phyloP scores from a whole-genome alignment of 495 filamentous ascomycete species.

The Hypoxylon cercidicola region DNA sequence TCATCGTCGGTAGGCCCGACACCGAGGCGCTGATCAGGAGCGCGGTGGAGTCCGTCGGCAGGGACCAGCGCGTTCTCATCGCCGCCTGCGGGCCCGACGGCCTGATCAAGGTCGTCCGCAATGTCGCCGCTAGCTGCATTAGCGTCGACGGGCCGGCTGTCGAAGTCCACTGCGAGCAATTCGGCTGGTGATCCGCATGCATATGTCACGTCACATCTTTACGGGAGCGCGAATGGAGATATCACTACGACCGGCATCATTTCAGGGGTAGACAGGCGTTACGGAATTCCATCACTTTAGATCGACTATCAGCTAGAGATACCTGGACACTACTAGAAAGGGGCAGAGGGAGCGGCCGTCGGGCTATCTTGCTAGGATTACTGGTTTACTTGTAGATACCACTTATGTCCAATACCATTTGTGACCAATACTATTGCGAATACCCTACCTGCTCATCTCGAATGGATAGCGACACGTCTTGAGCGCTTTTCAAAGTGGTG shows the following conservation, averaged over 20 bases:
- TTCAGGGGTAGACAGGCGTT: no score
- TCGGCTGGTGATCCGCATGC: constrained; percentile 58
- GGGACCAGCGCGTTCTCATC: constrained; percentile 58
- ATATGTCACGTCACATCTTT: constrained; percentile 1
- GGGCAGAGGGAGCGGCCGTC: no score
- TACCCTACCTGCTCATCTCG: no score
- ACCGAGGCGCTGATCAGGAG: constrained; percentile 52
- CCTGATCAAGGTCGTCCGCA: constrained; percentile 59
- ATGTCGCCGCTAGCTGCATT: constrained; percentile 62
- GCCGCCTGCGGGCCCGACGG: constrained; percentile 63
- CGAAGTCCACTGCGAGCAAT: constrained; percentile 66
- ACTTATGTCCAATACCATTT: no score
- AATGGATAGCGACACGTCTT: no score
- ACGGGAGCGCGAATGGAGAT: neutral
- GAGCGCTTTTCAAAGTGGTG: no score
- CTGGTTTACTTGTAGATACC: no score
- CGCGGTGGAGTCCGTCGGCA: constrained; percentile 51
- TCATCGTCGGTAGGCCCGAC: constrained; percentile 56
- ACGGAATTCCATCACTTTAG: no score
- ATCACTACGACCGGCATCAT: neutral
- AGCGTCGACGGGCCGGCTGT: constrained; percentile 59
- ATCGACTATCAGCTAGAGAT: no score
- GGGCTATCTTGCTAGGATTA: no score
- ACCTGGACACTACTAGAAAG: no score
- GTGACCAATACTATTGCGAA: no score